Evolutionary conservation across 371 early-diverging fungal genomes (phyloP), one percentile per base, ranked within the genome.

Genomic region (Saksenaea oblongispora): DNA sequence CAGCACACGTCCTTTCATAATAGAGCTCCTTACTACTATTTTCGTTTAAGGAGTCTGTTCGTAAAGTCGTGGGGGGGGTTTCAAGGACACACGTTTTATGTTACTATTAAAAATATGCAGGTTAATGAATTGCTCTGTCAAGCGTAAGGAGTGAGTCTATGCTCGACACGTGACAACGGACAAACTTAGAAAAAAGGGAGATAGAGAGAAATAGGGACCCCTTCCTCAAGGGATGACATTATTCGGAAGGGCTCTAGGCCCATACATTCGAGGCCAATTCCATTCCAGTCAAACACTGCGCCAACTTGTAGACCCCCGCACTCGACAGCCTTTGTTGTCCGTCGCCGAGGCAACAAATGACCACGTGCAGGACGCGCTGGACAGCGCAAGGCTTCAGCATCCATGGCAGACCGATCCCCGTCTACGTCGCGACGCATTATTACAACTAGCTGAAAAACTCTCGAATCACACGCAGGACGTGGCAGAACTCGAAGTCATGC

Each of bases 401-500:
- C 17, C 15, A 15, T 70, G 70, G 70, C 28, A 35, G 8, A 47
- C 58, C n/a, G 26, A 51, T 28, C 56, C 59, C 18, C 51, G 54
- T 17, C 35, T 56, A n/a, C 86, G 92, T 18, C 84, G 92, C 31
- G 87, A 92, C 58, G 76, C 84, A 1, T 66, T 95, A 54, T 70
- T 89, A 9, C 75, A 76, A 2, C 80, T 93, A 54, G 93, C 94
- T 3, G 71, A 84, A 7, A 74, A 78, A 0, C 67, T 95, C 2
- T 69, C 24, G 26, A 57, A 78, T 5, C 74, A 89, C 63, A 68
- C 72, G 13, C 72, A 82, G 7, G 76, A 78, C 4, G 63, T 95
- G 51, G 92, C 93, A 10, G 74, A 76, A 0, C 66, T 95, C 26
- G 97, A 96, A 71, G 84, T 89, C n/a, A 56, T 84, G 15, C 90